Conservation (phyloP, 75 land plant species). For the Selaginella tamariscina region DNA sequence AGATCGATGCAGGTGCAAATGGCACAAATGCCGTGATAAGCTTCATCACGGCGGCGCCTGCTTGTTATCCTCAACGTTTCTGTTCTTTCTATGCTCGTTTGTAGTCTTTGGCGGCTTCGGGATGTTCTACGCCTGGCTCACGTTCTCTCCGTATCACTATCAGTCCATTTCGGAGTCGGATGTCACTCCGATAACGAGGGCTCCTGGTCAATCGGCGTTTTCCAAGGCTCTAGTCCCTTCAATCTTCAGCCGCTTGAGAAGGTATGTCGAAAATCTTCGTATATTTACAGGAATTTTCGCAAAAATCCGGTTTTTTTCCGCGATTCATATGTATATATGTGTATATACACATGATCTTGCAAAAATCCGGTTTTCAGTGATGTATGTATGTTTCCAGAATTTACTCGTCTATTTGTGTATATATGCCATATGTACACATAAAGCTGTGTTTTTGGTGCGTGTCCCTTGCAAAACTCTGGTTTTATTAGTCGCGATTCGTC, state of each 20-base stretch:
- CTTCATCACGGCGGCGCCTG: slow-evolving; percentile 18
- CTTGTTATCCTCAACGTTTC: slow-evolving; percentile 27
- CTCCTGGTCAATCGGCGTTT: slow-evolving; percentile 79
- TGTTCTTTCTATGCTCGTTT: slow-evolving; percentile 29
- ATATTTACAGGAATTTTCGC: not conserved
- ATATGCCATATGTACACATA: no score
- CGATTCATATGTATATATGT: no score
- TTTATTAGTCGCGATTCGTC: no score
- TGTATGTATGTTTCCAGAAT: no score
- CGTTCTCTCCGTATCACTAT: slow-evolving; percentile 22
- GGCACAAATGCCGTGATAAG: slow-evolving; percentile 20
- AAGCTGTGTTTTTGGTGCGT: no score
- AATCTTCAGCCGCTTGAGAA: slow-evolving; percentile 53
- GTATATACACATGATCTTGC: no score
- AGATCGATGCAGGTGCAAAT: slow-evolving; percentile 41
- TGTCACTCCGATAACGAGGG: slow-evolving; percentile 66
- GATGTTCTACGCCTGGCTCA: slow-evolving; percentile 35
- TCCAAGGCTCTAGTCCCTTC: slow-evolving; percentile 57
- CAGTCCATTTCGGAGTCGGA: slow-evolving; percentile 19
- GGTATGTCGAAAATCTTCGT: slow-evolving; percentile 20
- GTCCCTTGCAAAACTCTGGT: no score
- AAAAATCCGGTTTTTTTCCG: no score
- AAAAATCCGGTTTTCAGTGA: no score
- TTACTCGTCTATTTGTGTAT: no score
- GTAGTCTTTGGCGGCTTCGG: slow-evolving; percentile 29